A percentile compares a stretch with the other conserved stretches of the same genome.
These are phyloP conservation scores for Ambrosia trifida DNA, from an alignment of 129 eudicot species.

Conservation along the genomic window DNA sequence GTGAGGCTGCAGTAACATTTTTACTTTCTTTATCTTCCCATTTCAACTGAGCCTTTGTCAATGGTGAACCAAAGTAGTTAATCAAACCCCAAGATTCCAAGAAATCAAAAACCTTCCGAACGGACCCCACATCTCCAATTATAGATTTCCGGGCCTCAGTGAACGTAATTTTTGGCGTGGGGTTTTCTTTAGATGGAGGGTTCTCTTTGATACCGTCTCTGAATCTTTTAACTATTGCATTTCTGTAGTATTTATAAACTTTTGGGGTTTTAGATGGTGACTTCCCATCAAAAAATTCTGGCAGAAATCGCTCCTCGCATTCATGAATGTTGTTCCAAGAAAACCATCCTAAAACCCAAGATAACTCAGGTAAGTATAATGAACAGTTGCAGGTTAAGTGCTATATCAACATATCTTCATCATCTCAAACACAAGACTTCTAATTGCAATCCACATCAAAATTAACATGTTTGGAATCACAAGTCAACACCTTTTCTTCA, in stretches of 20 bases:
- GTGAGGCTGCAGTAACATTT: conserved; percentile 29
- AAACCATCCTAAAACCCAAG: conserved; percentile 70
- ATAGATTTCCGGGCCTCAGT: conserved; percentile 68
- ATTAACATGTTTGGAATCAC: background rate
- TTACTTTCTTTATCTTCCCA: conserved; percentile 72
- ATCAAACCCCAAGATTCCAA: conserved; percentile 93
- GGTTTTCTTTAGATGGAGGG: conserved; percentile 51
- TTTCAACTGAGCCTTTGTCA: conserved; percentile 48
- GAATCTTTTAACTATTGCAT: conserved; percentile 58
- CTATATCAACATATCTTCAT: background rate
- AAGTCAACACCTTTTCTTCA: background rate
- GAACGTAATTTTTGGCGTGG: conserved; percentile 64
- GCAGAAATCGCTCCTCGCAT: conserved; percentile 56
- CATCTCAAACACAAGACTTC: background rate
- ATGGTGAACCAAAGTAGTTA: conserved; percentile 61
- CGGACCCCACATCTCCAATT: conserved; percentile 85
- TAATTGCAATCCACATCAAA: background rate
- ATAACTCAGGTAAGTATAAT: conserved; percentile 11
- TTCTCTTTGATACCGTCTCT: conserved; percentile 44
- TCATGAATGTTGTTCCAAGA: conserved; percentile 73
- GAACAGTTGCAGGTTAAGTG: conserved; percentile 9
- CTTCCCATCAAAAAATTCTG: conserved; percentile 83
- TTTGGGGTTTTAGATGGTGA: conserved; percentile 69
- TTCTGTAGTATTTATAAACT: conserved; percentile 76
- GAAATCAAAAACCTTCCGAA: conserved; percentile 77